A percentile compares a stretch with the other conserved stretches of the same genome.
Conservation (phyloP, 208 protist genomes). For the Wallacemonas sp. region DNA sequence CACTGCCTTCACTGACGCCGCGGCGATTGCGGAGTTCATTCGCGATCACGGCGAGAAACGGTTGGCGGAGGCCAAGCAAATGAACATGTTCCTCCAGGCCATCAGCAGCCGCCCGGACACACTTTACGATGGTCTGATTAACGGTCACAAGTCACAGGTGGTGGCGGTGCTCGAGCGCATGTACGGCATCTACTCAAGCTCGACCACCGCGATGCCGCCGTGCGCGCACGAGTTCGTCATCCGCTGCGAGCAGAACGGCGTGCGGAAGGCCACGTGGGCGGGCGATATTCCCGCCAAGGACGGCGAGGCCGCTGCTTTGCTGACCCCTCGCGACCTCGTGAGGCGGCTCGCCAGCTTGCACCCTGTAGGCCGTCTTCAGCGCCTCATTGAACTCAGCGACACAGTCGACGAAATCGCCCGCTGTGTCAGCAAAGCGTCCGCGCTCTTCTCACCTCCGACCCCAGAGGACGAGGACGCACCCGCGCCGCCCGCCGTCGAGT, state of each 20-base stretch:
- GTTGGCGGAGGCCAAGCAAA: constrained; percentile 45
- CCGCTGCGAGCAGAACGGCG: constrained; percentile 75
- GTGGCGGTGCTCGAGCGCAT: constrained; percentile 59
- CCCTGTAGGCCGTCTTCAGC: constrained; percentile 59
- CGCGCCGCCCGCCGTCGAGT: constrained; percentile 25
- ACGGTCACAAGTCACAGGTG: constrained; percentile 53
- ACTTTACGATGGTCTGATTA: constrained; percentile 55
- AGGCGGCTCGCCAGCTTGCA: constrained; percentile 58
- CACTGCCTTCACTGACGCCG: constrained; percentile 41
- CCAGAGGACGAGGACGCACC: constrained; percentile 7
- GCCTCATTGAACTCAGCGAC: constrained; percentile 64
- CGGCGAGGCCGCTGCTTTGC: constrained; percentile 31
- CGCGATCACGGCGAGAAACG: constrained; percentile 40
- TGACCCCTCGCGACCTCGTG: constrained; percentile 66
- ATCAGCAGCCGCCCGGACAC: constrained; percentile 48
- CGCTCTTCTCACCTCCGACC: constrained; percentile 1
- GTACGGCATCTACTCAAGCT: constrained; percentile 54
- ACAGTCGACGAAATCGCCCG: constrained; percentile 39
- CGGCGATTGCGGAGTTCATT: constrained; percentile 61
- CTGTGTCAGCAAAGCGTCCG: constrained; percentile 44
- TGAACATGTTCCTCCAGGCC: constrained; percentile 77
- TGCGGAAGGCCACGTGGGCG: constrained; percentile 54
- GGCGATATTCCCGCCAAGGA: constrained; percentile 25
- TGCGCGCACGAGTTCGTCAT: constrained; percentile 82
- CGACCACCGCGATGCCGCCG: constrained; percentile 35